These are phyloP conservation scores for Cryptococcus sp. DNA, from an alignment of 1,284 basidiomycete species.

Conservation along the genomic window DNA sequence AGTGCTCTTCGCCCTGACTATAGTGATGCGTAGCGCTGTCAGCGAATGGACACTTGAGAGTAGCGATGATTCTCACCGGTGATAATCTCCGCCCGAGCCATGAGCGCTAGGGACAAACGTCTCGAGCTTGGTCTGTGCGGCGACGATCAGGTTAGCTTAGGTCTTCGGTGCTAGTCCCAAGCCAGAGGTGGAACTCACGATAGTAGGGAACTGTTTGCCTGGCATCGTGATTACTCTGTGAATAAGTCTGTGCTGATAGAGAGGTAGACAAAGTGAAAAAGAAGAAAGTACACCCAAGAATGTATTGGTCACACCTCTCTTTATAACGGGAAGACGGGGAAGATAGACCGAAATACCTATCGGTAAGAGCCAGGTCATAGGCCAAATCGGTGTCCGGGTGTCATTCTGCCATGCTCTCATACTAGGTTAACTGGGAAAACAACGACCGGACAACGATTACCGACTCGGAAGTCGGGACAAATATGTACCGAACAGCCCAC, in stretches of 20 bases:
- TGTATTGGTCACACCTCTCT: no score
- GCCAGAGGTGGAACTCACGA: slow-evolving; percentile 29
- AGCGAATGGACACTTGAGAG: background rate
- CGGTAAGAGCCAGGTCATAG: no score
- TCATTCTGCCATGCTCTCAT: no score
- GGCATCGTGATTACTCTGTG: slow-evolving; percentile 25
- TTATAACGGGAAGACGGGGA: no score
- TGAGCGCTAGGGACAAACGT: slow-evolving; percentile 53
- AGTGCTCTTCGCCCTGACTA: slow-evolving; percentile 46
- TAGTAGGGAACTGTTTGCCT: slow-evolving; percentile 41
- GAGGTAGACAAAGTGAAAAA: slow-evolving; percentile 3
- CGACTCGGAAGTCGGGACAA: background rate
- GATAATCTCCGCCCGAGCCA: slow-evolving; percentile 60
- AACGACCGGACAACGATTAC: background rate
- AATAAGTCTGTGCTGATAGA: background rate
- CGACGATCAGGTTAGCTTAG: background rate
- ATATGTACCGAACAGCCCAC: background rate
- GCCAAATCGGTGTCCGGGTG: no score
- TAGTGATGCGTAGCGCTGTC: background rate
- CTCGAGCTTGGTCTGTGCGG: slow-evolving; percentile 48
- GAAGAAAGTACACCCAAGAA: background rate
- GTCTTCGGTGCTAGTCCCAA: background rate
- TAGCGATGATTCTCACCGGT: slow-evolving; percentile 42
- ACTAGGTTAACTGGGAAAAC: no score
- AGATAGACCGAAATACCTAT: no score